Percentiles rank a stretch among this genome's conserved stretches.
phyloP scores from a whole-genome alignment of 805 yeast species.

The Myxozyma kluyveri region DNA sequence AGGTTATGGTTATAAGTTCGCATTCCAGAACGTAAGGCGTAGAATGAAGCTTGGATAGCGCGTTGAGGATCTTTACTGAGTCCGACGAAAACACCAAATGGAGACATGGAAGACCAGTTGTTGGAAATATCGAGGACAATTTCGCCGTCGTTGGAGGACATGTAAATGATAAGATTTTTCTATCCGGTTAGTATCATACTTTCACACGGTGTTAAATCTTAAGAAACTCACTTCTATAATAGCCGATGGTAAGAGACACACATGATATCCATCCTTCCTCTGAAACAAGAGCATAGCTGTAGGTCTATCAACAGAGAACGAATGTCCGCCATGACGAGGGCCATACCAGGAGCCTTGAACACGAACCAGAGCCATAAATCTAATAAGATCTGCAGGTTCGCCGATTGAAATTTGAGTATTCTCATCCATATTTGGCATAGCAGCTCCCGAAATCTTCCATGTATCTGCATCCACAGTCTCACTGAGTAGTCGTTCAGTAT shows the following conservation, averaged over 20 bases:
- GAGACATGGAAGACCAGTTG: constrained; percentile 15
- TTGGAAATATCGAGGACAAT: constrained; percentile 19
- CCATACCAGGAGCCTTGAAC: constrained; percentile 26
- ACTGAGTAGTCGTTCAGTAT: constrained; percentile 10
- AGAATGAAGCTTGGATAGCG: constrained; percentile 24
- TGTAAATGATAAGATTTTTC: constrained; percentile 10
- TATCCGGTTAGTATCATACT: neutral
- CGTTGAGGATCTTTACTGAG: constrained; percentile 23
- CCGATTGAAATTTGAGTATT: constrained; percentile 12
- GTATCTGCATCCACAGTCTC: constrained; percentile 18
- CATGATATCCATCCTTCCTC: constrained; percentile 32
- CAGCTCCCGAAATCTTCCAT: constrained; percentile 15
- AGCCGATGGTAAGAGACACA: constrained; percentile 31
- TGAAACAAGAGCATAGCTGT: constrained; percentile 21
- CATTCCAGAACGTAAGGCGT: constrained; percentile 11
- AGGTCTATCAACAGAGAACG: constrained; percentile 18
- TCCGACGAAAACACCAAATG: constrained; percentile 27
- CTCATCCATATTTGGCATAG: constrained; percentile 2
- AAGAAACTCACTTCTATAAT: constrained; percentile 19
- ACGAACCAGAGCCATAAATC: constrained; percentile 20
- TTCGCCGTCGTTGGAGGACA: constrained; percentile 20
- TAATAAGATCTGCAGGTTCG: constrained; percentile 14
- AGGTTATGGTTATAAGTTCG: neutral
- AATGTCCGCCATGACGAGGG: constrained; percentile 21
- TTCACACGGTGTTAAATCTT: neutral